These are phyloP conservation scores for Pseudopyricularia cyperi DNA, from an alignment of 2,329 filamentous ascomycete genomes.

Conservation along the genomic window DNA sequence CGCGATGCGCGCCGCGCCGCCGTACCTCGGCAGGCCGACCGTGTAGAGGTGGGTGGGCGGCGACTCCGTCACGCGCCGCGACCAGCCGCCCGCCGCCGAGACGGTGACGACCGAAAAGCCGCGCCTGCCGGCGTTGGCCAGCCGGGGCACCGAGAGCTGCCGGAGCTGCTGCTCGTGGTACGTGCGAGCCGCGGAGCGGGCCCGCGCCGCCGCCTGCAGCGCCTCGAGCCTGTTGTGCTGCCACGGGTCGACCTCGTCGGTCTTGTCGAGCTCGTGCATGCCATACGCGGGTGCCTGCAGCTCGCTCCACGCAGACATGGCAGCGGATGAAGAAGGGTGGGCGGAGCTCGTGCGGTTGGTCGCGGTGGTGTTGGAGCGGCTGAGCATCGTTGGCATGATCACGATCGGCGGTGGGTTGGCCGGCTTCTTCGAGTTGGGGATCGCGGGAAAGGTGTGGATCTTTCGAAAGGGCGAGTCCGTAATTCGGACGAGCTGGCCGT, in stretches of 20 bases:
- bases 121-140: constrained; percentile 22
- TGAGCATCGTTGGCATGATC: not conserved
- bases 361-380: constrained; percentile 1
- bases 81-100: constrained; percentile 55
- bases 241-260: not conserved
- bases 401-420: not conserved
- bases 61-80: constrained; percentile 35
- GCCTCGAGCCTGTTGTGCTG: too few relatives aligned
- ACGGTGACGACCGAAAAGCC: constrained; percentile 50
- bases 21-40: constrained; percentile 43
- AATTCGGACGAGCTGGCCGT: constrained; percentile 44
- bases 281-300: not conserved
- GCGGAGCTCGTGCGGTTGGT: not conserved
- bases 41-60: constrained; percentile 44
- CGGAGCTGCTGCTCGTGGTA: not conserved
- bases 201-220: constrained; percentile 4
- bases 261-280: not conserved
- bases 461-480: constrained; percentile 51
- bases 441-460: constrained; percentile 66
- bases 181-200: not conserved
- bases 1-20: constrained; percentile 45
- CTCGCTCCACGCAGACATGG: not conserved
- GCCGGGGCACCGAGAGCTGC: constrained; percentile 1
- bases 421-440: constrained; percentile 38
- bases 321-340: not conserved